Evolutionary conservation across 108 stramenopile genomes (phyloP), one percentile per base, ranked within the genome.

Genomic region (Seminavis robusta): DNA sequence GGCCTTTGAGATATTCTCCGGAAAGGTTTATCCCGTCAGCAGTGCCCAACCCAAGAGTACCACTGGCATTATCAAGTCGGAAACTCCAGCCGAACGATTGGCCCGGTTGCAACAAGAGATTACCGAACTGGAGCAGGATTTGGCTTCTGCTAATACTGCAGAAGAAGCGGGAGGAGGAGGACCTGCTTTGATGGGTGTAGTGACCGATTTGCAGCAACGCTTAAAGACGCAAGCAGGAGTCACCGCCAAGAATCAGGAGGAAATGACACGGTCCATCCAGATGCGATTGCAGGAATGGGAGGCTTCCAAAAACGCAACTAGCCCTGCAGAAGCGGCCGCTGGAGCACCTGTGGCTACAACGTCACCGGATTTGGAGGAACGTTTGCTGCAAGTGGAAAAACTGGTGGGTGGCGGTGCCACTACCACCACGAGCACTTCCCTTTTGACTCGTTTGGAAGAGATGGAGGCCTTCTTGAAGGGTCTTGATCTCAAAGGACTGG

Each of bases 1-100:
- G 31, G 72, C 72, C 51, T 79, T 74, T 62, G 77, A 65, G 47
- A 55, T 69, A 24, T 73, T 79, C 52, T 53, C 69, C 38, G 69
- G 73, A 3, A 67, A 63, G 31, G 56, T 74, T 3, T 71, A 71
- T 37, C 37, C 53, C 7, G 8, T 30, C 3, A 26, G 31, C 17
- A 32, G 56, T 3, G 8, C 23, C 15, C 6, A 31, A 13, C 37
- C 53, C 7, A 24, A 25, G 15, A 4, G 15, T 6, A 44, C 23
- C 4, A 44, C 58, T 17, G 27, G 36, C 20, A 36, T 24, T 8
- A 49, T 33, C 1, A 17, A 33, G 3, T 54, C 42, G 10, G 73
- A 76, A 52, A 57, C 71, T 13, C 65, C 81, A 2, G 36, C 71
- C 38, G 62, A 53, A 37, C 52, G 65, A 47, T 41, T 82, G 47